These are phyloP conservation scores for Sporisorium exsertum DNA, from an alignment of 1,284 basidiomycete genomes.

Conservation along the genomic window DNA sequence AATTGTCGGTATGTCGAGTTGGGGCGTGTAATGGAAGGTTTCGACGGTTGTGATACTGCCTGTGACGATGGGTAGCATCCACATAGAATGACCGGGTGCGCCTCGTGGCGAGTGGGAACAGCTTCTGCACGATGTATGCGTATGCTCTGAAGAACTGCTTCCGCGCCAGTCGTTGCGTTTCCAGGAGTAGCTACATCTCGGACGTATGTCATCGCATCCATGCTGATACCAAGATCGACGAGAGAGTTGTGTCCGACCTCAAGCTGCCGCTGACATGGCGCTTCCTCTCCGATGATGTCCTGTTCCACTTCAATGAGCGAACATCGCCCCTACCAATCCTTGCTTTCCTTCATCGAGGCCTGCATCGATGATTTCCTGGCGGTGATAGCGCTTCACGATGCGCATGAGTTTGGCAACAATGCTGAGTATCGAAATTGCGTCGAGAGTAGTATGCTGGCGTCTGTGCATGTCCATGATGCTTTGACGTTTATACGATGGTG, in stretches of 20 bases:
- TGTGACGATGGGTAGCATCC: not conserved
- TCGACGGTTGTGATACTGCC: too few species aligned
- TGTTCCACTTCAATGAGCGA: not conserved
- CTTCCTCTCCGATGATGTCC: not conserved
- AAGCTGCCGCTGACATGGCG: not conserved
- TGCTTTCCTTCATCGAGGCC: not conserved
- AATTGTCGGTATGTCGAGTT: not conserved
- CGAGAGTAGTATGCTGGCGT: not conserved
- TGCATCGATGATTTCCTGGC: not conserved
- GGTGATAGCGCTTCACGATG: not conserved
- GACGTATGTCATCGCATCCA: not conserved
- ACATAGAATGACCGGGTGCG: not conserved
- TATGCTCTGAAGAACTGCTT: not conserved
- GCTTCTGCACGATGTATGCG: not conserved
- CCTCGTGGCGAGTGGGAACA: not conserved
- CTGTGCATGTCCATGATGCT: constrained; percentile 5
- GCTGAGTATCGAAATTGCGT: not conserved
- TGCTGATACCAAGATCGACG: not conserved
- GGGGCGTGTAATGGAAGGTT: not conserved
- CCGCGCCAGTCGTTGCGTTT: not conserved
- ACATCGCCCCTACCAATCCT: not conserved
- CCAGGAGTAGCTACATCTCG: not conserved
- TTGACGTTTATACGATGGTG: not conserved
- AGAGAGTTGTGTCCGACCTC: not conserved
- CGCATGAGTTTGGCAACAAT: not conserved